Evolutionary conservation across 2,329 filamentous ascomycete genomes (phyloP).

Genomic region (Pestalotiopsis sp.): DNA sequence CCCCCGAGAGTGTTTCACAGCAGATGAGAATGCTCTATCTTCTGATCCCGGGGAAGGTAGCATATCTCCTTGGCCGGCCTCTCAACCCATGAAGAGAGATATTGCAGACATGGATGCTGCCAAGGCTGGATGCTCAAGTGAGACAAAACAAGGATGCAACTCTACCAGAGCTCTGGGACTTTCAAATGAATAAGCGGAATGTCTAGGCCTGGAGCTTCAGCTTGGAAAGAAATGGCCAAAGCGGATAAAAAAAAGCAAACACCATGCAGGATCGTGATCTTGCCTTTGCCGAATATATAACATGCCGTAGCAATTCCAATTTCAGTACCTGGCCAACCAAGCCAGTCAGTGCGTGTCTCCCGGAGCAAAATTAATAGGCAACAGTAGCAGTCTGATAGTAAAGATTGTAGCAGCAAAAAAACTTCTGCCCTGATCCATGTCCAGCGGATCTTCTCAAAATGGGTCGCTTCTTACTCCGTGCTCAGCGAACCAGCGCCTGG

Average conservation of each 20-base stretch:
- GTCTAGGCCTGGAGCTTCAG: not conserved
- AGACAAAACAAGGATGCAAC: not conserved
- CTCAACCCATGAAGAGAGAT: not conserved
- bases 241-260: not conserved
- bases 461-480: not conserved
- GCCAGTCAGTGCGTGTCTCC: not conserved
- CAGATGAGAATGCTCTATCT: not conserved
- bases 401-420: too few relatives aligned
- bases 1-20: slow-evolving; percentile 1
- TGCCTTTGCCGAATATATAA: not conserved
- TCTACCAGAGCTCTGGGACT: slow-evolving; percentile 10
- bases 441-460: not conserved
- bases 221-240: not conserved
- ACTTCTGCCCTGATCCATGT: not conserved
- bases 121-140: not conserved
- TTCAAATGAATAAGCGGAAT: not conserved
- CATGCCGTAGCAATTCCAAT: not conserved
- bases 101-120: slow-evolving; percentile 3
- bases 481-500: not conserved
- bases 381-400: not conserved
- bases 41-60: not conserved
- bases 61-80: not conserved
- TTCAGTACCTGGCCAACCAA: not conserved
- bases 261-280: not conserved
- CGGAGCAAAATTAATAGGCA: not conserved